Conservation (phyloP, 2,329 filamentous ascomycete species). For the Fusarium torreyae region DNA sequence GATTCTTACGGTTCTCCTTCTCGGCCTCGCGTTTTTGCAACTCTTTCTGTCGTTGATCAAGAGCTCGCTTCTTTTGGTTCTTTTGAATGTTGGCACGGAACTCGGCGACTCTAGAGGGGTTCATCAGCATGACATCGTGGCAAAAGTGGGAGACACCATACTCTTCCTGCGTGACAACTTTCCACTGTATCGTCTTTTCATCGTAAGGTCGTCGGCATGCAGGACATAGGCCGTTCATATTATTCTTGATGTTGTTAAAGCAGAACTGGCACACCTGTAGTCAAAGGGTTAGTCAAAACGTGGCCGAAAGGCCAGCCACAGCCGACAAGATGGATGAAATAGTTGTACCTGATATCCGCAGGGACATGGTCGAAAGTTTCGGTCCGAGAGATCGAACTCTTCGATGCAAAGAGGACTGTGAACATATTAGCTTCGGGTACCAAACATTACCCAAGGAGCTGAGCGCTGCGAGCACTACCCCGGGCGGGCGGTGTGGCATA, state of each 20-base stretch:
- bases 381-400: conserved; percentile 97
- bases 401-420: conserved; percentile 97
- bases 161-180: conserved; percentile 95
- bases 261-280: conserved; percentile 97
- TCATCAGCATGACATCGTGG: conserved; percentile 40
- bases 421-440: conserved; percentile 44
- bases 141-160: conserved; percentile 63
- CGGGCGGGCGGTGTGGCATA: conserved; percentile 56
- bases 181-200: conserved; percentile 97
- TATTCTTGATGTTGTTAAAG: conserved; percentile 99
- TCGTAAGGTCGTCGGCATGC: conserved; percentile 96
- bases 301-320: conserved; percentile 31
- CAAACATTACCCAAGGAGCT: conserved; percentile 43
- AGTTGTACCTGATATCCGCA: conserved; percentile 93
- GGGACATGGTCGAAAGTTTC: conserved; percentile 96
- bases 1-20: conserved; percentile 93
- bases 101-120: conserved; percentile 72
- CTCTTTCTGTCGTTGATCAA: conserved; percentile 89
- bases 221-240: conserved; percentile 97
- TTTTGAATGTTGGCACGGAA: conserved; percentile 86
- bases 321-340: neutral
- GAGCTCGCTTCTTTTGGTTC: conserved; percentile 92
- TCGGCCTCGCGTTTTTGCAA: conserved; percentile 97
- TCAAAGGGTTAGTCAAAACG: conserved; percentile 43
- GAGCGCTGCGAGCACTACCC: conserved; percentile 27